These are phyloP conservation scores for Phytopythium aichiense DNA, from an alignment of 352 stramenopile genomes.

Conservation along the genomic window DNA sequence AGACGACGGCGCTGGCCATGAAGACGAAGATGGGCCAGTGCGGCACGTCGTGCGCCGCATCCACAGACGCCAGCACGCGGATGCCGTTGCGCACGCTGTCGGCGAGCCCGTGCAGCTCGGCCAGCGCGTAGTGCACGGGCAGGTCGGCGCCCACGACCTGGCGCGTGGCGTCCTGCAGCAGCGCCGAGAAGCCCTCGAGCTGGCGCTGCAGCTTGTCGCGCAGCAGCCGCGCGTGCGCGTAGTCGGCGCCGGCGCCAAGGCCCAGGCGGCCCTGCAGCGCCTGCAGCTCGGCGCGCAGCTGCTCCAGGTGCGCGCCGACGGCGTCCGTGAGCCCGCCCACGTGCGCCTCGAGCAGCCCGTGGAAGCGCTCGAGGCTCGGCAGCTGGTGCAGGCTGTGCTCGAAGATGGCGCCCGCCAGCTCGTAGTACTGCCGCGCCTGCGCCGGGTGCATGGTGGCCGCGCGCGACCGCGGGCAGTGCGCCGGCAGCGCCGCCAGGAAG, in stretches of 20 bases:
- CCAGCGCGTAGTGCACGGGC: slow-evolving; percentile 70
- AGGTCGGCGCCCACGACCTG: slow-evolving; percentile 65
- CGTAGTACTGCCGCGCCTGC: slow-evolving; percentile 52
- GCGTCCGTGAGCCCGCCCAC: slow-evolving; percentile 65
- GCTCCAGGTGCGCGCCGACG: slow-evolving; percentile 61
- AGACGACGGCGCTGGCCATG: slow-evolving; percentile 80
- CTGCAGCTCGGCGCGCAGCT: slow-evolving; percentile 57
- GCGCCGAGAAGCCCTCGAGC: slow-evolving; percentile 64
- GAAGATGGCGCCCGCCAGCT: slow-evolving; percentile 76
- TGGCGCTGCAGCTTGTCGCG: slow-evolving; percentile 51
- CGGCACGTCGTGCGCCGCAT: slow-evolving; percentile 62
- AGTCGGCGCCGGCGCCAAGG: slow-evolving; percentile 33
- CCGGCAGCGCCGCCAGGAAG: slow-evolving; percentile 29
- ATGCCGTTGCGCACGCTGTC: slow-evolving; percentile 81
- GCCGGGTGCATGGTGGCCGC: slow-evolving; percentile 8
- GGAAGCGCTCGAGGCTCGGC: slow-evolving; percentile 76
- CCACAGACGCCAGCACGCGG: slow-evolving; percentile 60
- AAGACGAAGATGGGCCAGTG: slow-evolving; percentile 87
- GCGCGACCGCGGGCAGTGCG: slow-evolving; percentile 34
- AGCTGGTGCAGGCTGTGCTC: slow-evolving; percentile 84
- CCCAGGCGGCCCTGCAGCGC: slow-evolving; percentile 47
- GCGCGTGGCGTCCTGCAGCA: slow-evolving; percentile 62
- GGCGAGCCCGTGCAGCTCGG: slow-evolving; percentile 66
- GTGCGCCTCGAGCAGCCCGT: slow-evolving; percentile 68
- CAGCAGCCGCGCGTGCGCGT: slow-evolving; percentile 40